Evolutionary conservation across 306 rosid genomes (phyloP).

Genomic region (Medicago ruthenica): DNA sequence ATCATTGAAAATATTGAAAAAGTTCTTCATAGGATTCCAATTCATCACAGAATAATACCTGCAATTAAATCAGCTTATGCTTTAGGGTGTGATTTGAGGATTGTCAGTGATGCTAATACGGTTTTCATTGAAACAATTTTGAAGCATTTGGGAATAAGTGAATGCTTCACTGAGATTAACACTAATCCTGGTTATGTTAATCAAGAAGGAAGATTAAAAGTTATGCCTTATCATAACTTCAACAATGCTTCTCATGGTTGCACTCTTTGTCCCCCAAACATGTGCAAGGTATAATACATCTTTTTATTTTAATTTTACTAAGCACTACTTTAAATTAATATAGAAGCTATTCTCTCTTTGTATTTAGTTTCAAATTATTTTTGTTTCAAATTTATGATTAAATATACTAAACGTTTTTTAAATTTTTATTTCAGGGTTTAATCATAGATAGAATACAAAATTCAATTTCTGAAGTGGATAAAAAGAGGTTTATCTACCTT

Average conservation of each 20-base stretch:
- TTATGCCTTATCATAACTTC: slow-evolving; percentile 65
- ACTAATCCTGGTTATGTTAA: slow-evolving; percentile 72
- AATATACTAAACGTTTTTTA: too few species aligned
- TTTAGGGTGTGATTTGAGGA: slow-evolving; percentile 71
- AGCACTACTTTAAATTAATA: too few species aligned
- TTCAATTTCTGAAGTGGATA: too few species aligned
- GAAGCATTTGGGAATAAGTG: slow-evolving; percentile 67
- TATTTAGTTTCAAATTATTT: too few species aligned
- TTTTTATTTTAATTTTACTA: too few species aligned
- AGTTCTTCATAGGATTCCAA: background rate
- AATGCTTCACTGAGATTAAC: slow-evolving; percentile 72
- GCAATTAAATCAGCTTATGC: slow-evolving; percentile 3
- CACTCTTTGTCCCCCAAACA: slow-evolving; percentile 72
- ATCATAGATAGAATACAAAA: too few species aligned
- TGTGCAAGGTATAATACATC: slow-evolving; percentile 86
- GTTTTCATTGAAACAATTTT: slow-evolving; percentile 72
- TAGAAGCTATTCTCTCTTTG: too few species aligned
- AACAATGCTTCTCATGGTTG: slow-evolving; percentile 63
- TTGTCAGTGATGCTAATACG: slow-evolving; percentile 77
- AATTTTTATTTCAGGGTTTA: too few species aligned
- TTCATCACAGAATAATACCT: background rate
- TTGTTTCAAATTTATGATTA: background rate
- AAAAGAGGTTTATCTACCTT: too few species aligned
- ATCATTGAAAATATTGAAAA: background rate
- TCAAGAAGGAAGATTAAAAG: slow-evolving; percentile 65